Percentiles rank a stretch among this genome's conserved stretches.
phyloP scores from a whole-genome alignment of 129 eudicot genomes.

The Lactuca sativa region DNA sequence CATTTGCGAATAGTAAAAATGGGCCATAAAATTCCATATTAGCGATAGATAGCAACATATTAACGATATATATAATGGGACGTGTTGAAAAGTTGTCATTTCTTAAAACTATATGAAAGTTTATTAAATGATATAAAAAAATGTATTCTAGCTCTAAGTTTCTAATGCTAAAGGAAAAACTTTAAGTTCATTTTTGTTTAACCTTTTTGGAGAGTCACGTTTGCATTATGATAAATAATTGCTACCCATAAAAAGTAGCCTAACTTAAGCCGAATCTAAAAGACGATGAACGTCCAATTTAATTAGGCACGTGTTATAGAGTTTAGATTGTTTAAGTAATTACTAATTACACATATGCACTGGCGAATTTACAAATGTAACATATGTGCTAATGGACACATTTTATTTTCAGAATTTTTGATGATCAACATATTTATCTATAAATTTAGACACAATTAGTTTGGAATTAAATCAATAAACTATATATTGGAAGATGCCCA shows the following conservation, averaged over 20 bases:
- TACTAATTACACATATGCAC: not conserved
- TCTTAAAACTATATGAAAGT: not conserved
- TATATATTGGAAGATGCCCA: too few relatives aligned
- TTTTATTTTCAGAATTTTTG: too few relatives aligned
- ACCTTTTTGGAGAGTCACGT: not conserved
- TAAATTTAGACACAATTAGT: too few relatives aligned
- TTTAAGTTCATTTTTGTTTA: not conserved
- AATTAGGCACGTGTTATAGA: slow-evolving; percentile 3
- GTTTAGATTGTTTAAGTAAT: not conserved
- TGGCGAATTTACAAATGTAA: not conserved
- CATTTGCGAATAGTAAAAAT: too few relatives aligned
- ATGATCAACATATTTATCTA: too few relatives aligned
- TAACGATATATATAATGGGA: not conserved
- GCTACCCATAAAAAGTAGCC: slow-evolving; percentile 5
- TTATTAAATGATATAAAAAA: not conserved
- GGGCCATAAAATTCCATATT: too few relatives aligned
- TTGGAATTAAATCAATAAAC: too few relatives aligned
- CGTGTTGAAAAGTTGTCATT: too few relatives aligned
- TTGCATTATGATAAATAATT: not conserved
- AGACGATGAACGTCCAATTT: not conserved
- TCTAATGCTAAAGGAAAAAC: not conserved
- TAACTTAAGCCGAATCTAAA: slow-evolving; percentile 5
- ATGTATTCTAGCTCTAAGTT: not conserved
- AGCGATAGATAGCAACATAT: too few relatives aligned
- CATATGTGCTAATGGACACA: not conserved